Percentiles rank a stretch among this genome's conserved stretches.
Conservation (phyloP, 306 rosid genomes). For the Rosa chinensis region DNA sequence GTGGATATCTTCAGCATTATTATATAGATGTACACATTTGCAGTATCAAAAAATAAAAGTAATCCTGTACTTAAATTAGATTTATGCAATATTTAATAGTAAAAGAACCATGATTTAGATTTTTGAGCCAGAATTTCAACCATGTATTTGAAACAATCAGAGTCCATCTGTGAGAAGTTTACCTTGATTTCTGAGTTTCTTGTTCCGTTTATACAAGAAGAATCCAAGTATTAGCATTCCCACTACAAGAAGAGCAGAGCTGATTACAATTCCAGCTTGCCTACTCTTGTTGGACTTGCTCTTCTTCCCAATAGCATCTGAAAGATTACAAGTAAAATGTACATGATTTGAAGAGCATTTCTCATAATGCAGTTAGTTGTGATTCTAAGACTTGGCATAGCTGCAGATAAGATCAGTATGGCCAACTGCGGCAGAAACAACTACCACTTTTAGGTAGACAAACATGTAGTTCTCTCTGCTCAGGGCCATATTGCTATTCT, state of each 20-base stretch:
- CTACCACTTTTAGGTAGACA: background rate
- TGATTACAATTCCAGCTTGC: background rate
- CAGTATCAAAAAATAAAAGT: background rate
- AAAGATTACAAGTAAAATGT: too few relatives aligned
- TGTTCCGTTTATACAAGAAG: background rate
- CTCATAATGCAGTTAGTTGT: background rate
- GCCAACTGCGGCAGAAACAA: background rate
- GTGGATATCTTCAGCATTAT: background rate
- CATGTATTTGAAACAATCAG: background rate
- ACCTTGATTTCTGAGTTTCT: slow-evolving; percentile 6
- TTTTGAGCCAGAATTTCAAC: background rate
- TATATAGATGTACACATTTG: background rate
- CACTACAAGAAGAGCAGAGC: background rate
- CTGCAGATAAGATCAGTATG: background rate
- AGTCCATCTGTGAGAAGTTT: background rate
- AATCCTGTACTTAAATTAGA: background rate
- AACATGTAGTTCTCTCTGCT: background rate
- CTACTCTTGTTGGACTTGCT: background rate
- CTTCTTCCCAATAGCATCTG: background rate
- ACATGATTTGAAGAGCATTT: too few relatives aligned
- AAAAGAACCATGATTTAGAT: too few relatives aligned
- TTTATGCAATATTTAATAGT: background rate
- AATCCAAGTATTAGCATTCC: background rate
- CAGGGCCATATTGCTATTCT: background rate
- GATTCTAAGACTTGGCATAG: background rate